Percentiles rank a stretch among this genome's conserved stretches.
Evolutionary conservation across 345 rosid species (phyloP).

Genomic region (Rubroshorea leprosula): DNA sequence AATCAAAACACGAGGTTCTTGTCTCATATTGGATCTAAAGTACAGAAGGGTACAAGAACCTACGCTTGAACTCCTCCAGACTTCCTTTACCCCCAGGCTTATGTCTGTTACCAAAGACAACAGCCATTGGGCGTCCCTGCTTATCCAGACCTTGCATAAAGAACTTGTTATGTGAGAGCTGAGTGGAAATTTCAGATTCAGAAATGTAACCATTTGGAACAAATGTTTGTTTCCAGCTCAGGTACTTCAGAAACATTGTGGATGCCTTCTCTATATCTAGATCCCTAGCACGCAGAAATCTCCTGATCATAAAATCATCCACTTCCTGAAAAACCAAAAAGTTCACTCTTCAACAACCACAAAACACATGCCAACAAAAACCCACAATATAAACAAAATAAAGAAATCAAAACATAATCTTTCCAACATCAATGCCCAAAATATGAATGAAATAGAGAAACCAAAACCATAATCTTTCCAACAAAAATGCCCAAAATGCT

Average conservation of each 20-base stretch:
- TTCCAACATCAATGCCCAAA: neutral
- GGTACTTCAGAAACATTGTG: constrained; percentile 54
- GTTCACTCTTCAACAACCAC: neutral
- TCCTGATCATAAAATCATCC: constrained; percentile 71
- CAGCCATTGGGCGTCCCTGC: constrained; percentile 58
- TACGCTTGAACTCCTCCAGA: constrained; percentile 78
- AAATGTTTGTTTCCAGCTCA: constrained; percentile 56
- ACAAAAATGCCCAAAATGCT: neutral
- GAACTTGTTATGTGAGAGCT: constrained; percentile 61
- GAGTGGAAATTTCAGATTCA: constrained; percentile 45
- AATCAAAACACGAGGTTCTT: neutral
- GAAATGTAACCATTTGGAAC: constrained; percentile 57
- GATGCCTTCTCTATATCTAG: constrained; percentile 84
- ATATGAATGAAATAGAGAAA: too few relatives aligned
- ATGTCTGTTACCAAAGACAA: constrained; percentile 55
- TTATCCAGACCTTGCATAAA: constrained; percentile 76
- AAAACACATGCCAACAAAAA: neutral
- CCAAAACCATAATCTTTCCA: too few relatives aligned
- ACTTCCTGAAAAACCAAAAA: constrained; percentile 40
- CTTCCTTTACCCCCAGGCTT: constrained; percentile 48
- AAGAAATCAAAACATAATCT: neutral
- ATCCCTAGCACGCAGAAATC: constrained; percentile 87
- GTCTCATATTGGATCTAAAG: neutral
- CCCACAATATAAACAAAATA: neutral
- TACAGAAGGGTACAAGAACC: constrained; percentile 2